Conservation (phyloP, 106 monocot species). For the Phalaenopsis aphrodite region DNA sequence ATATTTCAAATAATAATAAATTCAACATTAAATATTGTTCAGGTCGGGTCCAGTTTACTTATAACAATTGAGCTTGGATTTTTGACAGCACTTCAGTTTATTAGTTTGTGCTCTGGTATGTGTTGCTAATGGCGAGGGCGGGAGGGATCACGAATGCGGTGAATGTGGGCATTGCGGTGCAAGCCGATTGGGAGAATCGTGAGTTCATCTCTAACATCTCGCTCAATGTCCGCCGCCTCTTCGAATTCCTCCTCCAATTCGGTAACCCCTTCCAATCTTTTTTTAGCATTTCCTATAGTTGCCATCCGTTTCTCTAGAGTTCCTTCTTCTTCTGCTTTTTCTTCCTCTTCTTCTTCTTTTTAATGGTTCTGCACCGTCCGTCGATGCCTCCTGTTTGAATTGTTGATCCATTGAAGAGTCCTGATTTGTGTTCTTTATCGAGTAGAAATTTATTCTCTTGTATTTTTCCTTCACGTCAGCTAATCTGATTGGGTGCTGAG, state of each 20-base stretch:
- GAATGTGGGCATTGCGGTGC: slow-evolving; percentile 96
- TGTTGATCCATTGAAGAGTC: neutral
- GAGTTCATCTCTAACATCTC: slow-evolving; percentile 99
- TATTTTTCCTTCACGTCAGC: neutral
- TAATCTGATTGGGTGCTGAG: neutral
- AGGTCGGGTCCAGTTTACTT: too few species aligned
- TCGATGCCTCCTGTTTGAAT: neutral
- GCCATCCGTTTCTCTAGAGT: neutral
- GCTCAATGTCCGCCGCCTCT: slow-evolving; percentile 98
- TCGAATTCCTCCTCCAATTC: slow-evolving; percentile 96
- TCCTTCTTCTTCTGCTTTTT: neutral
- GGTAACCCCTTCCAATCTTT: slow-evolving; percentile 27
- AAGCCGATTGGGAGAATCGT: slow-evolving; percentile 97
- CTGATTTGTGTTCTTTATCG: too few species aligned
- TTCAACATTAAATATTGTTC: too few species aligned
- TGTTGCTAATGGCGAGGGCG: slow-evolving; percentile 38
- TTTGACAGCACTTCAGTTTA: too few species aligned
- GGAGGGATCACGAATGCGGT: slow-evolving; percentile 94
- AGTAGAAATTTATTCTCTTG: neutral
- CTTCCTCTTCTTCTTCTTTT: neutral
- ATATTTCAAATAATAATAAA: too few species aligned
- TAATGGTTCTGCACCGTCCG: too few species aligned
- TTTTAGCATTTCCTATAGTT: neutral
- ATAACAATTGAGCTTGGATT: too few species aligned
- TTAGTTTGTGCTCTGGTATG: too few species aligned